Conservation (phyloP, 1,284 basidiomycete species). For the Boletus nobilissimus region DNA sequence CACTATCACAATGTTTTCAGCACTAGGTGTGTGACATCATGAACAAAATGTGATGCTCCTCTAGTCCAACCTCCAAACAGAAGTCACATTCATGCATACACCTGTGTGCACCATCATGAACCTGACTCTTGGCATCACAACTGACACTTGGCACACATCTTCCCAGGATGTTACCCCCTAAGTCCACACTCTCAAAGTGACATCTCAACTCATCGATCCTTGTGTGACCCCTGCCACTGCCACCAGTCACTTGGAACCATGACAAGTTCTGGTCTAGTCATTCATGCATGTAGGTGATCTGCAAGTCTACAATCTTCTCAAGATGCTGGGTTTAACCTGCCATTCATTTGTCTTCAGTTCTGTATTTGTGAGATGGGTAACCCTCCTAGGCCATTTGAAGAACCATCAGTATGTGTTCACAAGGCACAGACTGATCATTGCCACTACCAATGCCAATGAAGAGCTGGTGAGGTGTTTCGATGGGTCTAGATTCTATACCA, state of each 20-base stretch:
- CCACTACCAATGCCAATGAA: constrained; percentile 45
- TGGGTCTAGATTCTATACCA: constrained; percentile 60
- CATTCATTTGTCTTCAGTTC: constrained; percentile 55
- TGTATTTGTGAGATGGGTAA: constrained; percentile 44
- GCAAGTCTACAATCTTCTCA: constrained; percentile 49
- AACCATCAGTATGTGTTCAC: constrained; percentile 45
- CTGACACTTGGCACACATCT: constrained; percentile 58
- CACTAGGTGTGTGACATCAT: not conserved
- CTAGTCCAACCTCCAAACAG: constrained; percentile 48
- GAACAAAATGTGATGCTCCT: constrained; percentile 27
- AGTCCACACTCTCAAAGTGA: constrained; percentile 56
- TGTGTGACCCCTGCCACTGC: constrained; percentile 45
- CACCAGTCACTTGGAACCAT: constrained; percentile 52
- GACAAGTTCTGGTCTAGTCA: constrained; percentile 63
- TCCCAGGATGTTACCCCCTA: constrained; percentile 55
- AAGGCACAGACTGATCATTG: constrained; percentile 31
- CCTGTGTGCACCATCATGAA: constrained; percentile 58
- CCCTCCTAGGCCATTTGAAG: constrained; percentile 51
- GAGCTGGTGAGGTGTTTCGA: constrained; percentile 50
- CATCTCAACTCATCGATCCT: constrained; percentile 59
- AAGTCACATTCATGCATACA: constrained; percentile 59
- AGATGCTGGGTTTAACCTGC: constrained; percentile 52
- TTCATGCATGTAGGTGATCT: constrained; percentile 57
- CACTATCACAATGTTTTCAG: constrained; percentile 48
- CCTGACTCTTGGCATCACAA: constrained; percentile 56